Base-by-base conservation (phyloP, 208 protist genomes). In the Wallacemonas sp. region DNA sequence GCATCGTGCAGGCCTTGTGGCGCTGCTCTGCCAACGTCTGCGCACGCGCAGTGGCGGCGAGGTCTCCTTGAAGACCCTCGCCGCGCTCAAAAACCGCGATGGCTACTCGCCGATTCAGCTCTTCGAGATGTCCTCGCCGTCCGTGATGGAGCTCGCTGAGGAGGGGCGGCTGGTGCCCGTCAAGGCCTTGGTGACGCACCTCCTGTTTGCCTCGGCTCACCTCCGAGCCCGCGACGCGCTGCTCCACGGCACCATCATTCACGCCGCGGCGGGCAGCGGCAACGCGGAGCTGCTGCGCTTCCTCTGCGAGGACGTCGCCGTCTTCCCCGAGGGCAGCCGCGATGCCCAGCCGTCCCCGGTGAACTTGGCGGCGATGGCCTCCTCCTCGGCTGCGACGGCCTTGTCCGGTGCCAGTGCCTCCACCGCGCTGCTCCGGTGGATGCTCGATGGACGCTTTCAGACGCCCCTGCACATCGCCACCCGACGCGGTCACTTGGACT, bases 381-480 rank as follows among this genome's bases (percentile, higher is more conserved):
- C 69, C 5, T 46, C 57, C n/a, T 36, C 32, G 0, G 25, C 48
- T 10, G 3, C 48, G n/a, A 12, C 14, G 12, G 52, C 18, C 32
- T 42, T 10, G 29, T 4, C 5, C 52, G 0, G 22, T 14, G 20
- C 16, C 52, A 5, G 22, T 26, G 65, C 65, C 52, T 12, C 28
- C 31, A 2, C n/a, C n/a, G 26, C 22, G 4, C 18, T 59, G 52
- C 29, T 36, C 10, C 52, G 52, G 12, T 29, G 38, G 49, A 29
- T 87, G 31, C 55, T 78, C 22, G 85, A 96, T 50, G 74, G 54
- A 10, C 82, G 81, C 0, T 39, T 59, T 32, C 82, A 92, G 61
- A 94, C 78, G 2, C 88, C 91, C 10, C 61, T 96, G 57, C 91
- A 96, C 70, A 25, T 88, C 26, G 87, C 88, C 32, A 87, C 76